Percentiles rank a stretch among this genome's conserved stretches.
phyloP scores from a whole-genome alignment of 2,329 filamentous ascomycete species.

The Colletotrichum sp. region DNA sequence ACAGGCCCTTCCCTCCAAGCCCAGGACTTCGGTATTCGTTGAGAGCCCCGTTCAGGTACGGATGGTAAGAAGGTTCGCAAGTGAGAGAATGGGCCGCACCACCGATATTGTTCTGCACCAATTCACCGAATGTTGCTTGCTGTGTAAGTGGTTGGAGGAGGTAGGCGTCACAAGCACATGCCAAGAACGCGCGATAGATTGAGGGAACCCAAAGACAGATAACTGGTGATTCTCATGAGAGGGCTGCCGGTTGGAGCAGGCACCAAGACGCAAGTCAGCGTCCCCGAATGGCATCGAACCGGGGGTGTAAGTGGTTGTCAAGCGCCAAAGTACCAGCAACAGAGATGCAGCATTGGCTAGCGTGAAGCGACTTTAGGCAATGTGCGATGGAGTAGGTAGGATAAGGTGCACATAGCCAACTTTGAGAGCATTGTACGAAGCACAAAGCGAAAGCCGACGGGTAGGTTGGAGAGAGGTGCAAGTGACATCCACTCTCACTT shows the following conservation, averaged over 20 bases:
- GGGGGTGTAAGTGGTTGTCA: not conserved
- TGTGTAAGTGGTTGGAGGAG: not conserved
- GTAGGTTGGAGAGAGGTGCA: not conserved
- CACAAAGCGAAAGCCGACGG: not conserved
- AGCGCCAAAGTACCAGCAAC: not conserved
- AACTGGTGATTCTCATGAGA: not conserved
- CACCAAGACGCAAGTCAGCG: constrained; percentile 15
- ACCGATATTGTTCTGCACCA: not conserved
- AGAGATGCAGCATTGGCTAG: not conserved
- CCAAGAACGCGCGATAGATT: not conserved
- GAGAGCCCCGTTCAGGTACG: not conserved
- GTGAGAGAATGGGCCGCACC: not conserved
- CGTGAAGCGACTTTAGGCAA: not conserved
- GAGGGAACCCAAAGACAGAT: constrained; percentile 4
- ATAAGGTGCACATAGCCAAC: not conserved
- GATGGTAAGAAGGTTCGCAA: not conserved
- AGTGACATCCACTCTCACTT: not conserved
- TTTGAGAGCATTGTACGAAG: not conserved
- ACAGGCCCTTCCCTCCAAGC: constrained; percentile 25
- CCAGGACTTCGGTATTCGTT: constrained; percentile 21
- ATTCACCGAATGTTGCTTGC: not conserved
- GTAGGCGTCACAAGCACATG: not conserved
- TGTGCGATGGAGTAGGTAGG: not conserved
- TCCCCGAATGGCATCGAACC: not conserved
- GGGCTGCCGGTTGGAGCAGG: not conserved